phyloP scores from a whole-genome alignment of 2,329 filamentous ascomycete species.

The Colletotrichum sp. region DNA sequence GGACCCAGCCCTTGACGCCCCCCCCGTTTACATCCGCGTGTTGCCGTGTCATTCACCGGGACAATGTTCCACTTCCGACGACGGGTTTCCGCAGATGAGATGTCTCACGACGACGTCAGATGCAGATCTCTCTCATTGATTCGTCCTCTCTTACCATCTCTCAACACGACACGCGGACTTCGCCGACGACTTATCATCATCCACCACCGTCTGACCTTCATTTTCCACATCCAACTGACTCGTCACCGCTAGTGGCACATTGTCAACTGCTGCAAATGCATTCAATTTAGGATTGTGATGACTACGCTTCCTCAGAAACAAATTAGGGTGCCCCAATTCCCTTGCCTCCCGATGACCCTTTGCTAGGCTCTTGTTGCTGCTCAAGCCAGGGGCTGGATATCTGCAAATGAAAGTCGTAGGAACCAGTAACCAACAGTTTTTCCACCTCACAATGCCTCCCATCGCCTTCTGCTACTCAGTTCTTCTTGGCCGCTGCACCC shows the following conservation, averaged over 20 bases:
- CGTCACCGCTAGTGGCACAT: neutral
- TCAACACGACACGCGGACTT: neutral
- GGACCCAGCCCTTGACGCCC: neutral
- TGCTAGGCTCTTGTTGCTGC: neutral
- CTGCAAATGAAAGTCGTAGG: constrained; percentile 18
- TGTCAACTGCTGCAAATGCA: neutral
- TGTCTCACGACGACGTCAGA: neutral
- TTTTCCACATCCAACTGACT: neutral
- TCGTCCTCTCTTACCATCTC: neutral
- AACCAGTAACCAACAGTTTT: neutral
- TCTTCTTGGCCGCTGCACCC: constrained; percentile 37
- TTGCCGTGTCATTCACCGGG: neutral
- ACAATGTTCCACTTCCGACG: neutral
- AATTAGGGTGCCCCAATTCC: constrained; percentile 14
- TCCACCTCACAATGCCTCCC: neutral
- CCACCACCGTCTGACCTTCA: neutral
- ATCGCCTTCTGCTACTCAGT: constrained; percentile 23
- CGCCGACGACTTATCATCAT: neutral
- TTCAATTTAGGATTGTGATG: constrained; percentile 9
- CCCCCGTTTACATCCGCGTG: neutral
- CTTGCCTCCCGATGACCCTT: constrained; percentile 11
- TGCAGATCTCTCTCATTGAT: neutral
- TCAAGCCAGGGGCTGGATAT: constrained; percentile 15
- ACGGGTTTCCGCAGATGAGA: neutral
- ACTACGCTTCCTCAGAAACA: constrained; percentile 18